A percentile compares a stretch with the other conserved stretches of the same genome.
phyloP scores from a whole-genome alignment of 345 rosid genomes.

The Sisymbrium irio region DNA sequence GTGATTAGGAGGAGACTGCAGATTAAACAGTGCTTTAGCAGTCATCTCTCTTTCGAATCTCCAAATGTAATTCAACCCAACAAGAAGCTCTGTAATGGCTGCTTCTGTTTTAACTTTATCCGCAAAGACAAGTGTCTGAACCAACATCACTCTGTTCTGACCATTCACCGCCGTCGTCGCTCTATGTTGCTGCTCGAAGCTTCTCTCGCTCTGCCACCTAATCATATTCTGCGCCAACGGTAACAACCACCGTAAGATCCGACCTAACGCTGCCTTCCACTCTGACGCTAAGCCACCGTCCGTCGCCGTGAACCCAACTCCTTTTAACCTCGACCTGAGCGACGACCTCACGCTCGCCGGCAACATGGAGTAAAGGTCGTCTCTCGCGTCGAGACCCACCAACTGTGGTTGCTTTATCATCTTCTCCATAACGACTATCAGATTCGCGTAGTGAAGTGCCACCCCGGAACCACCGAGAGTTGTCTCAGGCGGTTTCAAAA shows the following conservation, averaged over 20 bases:
- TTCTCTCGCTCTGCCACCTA: conserved; percentile 95
- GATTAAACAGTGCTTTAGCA: conserved; percentile 74
- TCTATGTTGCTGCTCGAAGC: conserved; percentile 86
- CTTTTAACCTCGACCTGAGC: conserved; percentile 63
- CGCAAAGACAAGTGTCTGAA: conserved; percentile 79
- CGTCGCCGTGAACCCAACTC: conserved; percentile 69
- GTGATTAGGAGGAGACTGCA: conserved; percentile 42
- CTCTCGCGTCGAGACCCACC: conserved; percentile 88
- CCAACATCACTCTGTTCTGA: conserved; percentile 50
- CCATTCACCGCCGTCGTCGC: conserved; percentile 38
- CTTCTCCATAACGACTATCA: conserved; percentile 85
- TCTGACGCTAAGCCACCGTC: conserved; percentile 76
- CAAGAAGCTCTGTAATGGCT: conserved; percentile 86
- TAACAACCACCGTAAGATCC: conserved; percentile 79
- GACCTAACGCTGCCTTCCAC: conserved; percentile 77
- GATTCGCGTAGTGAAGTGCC: conserved; percentile 78
- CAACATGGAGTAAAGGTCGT: conserved; percentile 82
- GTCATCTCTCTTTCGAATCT: conserved; percentile 97
- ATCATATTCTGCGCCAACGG: conserved; percentile 97
- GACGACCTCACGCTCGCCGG: conserved; percentile 67
- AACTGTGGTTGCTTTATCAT: conserved; percentile 92
- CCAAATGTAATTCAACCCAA: conserved; percentile 95
- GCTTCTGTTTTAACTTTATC: conserved; percentile 88
- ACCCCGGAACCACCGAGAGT: conserved; percentile 81
- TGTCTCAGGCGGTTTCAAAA: conserved; percentile 61